A percentile compares a stretch with the other conserved stretches of the same genome.
phyloP scores from a whole-genome alignment of 2,329 filamentous ascomycete species.

The Aspergillus brunneoviolaceus region DNA sequence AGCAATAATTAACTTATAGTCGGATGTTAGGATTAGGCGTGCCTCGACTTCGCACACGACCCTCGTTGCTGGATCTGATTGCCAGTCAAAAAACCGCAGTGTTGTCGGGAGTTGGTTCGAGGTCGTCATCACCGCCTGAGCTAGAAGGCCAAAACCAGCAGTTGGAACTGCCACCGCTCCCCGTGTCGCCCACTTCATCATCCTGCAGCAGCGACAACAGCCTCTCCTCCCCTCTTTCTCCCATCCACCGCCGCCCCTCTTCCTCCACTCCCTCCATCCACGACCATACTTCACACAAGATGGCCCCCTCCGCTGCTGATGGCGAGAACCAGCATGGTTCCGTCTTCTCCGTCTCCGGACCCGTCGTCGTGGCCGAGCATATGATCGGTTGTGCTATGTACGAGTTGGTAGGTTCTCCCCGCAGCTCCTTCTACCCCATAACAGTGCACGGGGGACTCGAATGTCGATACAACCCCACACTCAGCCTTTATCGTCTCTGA shows the following conservation, averaged over 20 bases:
- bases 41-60: conserved; percentile 58
- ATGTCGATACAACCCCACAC: conserved; percentile 3
- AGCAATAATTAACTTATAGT: conserved; percentile 1
- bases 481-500: conserved; percentile 9
- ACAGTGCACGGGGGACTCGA: not conserved
- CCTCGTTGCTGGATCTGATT: conserved; percentile 64
- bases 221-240: conserved; percentile 27
- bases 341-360: conserved; percentile 74
- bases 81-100: conserved; percentile 11
- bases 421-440: conserved; percentile 6
- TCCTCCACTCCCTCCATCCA: conserved; percentile 25
- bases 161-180: conserved; percentile 43
- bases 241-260: conserved; percentile 17
- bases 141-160: conserved; percentile 28
- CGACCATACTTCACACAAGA: conserved; percentile 33
- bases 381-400: conserved; percentile 99
- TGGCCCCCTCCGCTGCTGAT: conserved; percentile 43
- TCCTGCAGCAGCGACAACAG: conserved; percentile 25
- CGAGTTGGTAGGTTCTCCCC: conserved; percentile 70
- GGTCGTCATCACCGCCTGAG: conserved; percentile 37
- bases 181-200: conserved; percentile 42
- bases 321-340: conserved; percentile 60
- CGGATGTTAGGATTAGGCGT: conserved; percentile 58
- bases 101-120: conserved; percentile 15
- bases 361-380: conserved; percentile 94